Conservation (phyloP, 2,329 filamentous ascomycete genomes). For the Penicillium sp. region DNA sequence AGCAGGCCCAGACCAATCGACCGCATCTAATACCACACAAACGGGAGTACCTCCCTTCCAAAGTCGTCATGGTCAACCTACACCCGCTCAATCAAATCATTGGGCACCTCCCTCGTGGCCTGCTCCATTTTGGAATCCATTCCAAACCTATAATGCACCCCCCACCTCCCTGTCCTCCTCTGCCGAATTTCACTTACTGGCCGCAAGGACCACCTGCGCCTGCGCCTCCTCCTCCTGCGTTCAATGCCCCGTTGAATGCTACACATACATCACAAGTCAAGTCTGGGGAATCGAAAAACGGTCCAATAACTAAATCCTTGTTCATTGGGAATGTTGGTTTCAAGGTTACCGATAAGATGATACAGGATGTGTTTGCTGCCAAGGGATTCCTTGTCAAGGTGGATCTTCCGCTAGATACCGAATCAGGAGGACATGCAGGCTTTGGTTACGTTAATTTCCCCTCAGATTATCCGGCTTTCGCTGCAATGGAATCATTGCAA, state of each 20-base stretch:
- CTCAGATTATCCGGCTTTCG: constrained; percentile 36
- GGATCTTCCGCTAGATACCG: constrained; percentile 35
- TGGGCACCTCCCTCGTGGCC: not conserved
- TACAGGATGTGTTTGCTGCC: constrained; percentile 39
- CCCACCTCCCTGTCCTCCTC: constrained; percentile 2
- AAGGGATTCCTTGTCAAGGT: constrained; percentile 40
- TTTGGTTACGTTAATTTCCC: constrained; percentile 44
- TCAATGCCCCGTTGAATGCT: not conserved
- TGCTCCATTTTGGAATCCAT: constrained; percentile 1
- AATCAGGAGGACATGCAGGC: constrained; percentile 38
- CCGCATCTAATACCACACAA: not conserved
- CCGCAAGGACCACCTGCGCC: not conserved
- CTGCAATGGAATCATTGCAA: constrained; percentile 39
- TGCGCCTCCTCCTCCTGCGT: not conserved
- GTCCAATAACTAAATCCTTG: constrained; percentile 25
- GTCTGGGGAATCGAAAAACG: constrained; percentile 1
- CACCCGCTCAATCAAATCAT: not conserved
- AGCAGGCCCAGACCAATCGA: not conserved
- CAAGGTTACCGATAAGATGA: constrained; percentile 37
- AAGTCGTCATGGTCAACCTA: not conserved
- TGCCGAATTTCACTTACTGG: not conserved
- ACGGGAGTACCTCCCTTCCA: not conserved
- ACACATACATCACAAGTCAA: not conserved
- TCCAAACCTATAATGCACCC: constrained; percentile 1
- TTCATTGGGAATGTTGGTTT: constrained; percentile 45